Percentiles rank a stretch among this genome's conserved stretches.
These are phyloP conservation scores for Oehlia diaphana DNA, from an alignment of 192 early-diverging fungal species.

Conservation along the genomic window DNA sequence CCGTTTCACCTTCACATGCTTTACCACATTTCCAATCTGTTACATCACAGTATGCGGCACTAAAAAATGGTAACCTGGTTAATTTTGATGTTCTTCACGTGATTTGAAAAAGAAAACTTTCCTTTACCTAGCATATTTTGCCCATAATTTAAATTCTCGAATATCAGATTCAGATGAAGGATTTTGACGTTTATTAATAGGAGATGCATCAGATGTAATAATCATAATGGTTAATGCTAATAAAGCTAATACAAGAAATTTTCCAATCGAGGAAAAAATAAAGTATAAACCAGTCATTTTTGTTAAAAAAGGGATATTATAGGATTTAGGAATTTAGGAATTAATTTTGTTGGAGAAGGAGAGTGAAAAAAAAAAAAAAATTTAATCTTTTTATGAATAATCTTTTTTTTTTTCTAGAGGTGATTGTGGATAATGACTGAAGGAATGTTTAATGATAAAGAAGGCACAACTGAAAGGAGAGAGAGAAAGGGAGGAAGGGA, in stretches of 20 bases:
- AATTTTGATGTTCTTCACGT: background rate
- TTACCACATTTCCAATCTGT: constrained; percentile 17
- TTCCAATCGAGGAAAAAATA: background rate
- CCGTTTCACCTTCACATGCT: constrained; percentile 1
- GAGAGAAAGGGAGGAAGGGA: background rate
- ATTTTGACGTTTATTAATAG: background rate
- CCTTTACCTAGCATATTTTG: constrained; percentile 5
- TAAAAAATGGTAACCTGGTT: background rate
- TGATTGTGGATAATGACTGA: background rate
- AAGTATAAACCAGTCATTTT: background rate
- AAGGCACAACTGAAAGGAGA: background rate
- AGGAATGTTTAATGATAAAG: too few species aligned
- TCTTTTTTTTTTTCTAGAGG: background rate
- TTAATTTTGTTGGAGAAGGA: too few species aligned
- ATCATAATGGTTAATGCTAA: background rate
- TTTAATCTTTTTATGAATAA: background rate
- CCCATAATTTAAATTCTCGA: constrained; percentile 7
- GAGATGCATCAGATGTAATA: background rate
- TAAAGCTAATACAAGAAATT: background rate
- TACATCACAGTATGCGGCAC: constrained; percentile 20
- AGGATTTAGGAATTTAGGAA: too few species aligned
- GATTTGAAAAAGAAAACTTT: background rate
- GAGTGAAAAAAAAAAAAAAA: background rate
- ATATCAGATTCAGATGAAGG: background rate
- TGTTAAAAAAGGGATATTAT: background rate